These are phyloP conservation scores for Phaeosphaeria sp. DNA, from an alignment of 2,329 filamentous ascomycete genomes.

Conservation along the genomic window DNA sequence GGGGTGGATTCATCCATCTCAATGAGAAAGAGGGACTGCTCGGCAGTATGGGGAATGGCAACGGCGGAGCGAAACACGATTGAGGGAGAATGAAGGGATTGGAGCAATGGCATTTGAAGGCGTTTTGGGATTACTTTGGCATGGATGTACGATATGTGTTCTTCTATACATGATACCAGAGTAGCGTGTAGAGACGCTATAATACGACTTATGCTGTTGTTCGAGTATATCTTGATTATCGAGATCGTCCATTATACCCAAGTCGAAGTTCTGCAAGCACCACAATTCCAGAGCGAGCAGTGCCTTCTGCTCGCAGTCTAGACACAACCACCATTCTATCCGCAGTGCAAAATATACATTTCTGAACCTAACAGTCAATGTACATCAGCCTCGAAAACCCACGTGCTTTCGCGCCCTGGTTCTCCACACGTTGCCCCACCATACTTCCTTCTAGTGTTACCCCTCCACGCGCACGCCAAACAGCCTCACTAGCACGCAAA, in stretches of 20 bases:
- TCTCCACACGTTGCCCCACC: conserved; percentile 11
- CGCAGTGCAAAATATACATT: background rate
- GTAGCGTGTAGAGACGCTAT: background rate
- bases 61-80: conserved; percentile 45
- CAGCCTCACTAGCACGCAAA: background rate
- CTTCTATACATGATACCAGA: background rate
- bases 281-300: too few relatives aligned
- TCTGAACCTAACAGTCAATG: too few relatives aligned
- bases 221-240: background rate
- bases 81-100: conserved; percentile 11
- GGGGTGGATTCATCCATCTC: conserved; percentile 67
- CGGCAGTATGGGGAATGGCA: conserved; percentile 57
- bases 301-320: background rate
- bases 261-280: background rate
- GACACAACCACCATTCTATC: background rate
- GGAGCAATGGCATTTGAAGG: conserved; percentile 7
- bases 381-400: background rate
- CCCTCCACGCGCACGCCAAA: background rate
- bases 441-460: background rate
- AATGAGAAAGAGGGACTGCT: conserved; percentile 74
- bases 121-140: conserved; percentile 9
- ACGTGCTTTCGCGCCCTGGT: conserved; percentile 18
- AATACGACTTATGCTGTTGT: background rate
- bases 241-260: background rate
- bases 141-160: conserved; percentile 16